Conservation (phyloP, 1,284 basidiomycete genomes). For the Gymnopus androsaceus region DNA sequence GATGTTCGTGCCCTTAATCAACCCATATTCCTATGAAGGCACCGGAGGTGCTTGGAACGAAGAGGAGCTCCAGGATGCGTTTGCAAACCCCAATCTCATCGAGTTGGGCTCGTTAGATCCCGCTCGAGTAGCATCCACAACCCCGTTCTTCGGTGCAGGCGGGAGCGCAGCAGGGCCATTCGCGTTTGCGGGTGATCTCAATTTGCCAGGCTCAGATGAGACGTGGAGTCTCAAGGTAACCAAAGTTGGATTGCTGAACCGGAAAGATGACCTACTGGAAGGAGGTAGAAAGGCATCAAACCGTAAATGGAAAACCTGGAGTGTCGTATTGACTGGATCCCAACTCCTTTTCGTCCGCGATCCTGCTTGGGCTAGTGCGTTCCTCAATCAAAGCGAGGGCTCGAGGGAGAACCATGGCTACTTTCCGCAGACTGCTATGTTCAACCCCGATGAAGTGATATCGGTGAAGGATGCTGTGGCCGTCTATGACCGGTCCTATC, state of each 20-base stretch:
- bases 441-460: slow-evolving; percentile 87
- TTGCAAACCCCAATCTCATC: slow-evolving; percentile 67
- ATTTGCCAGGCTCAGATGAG: slow-evolving; percentile 32
- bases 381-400: slow-evolving; percentile 54
- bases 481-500: slow-evolving; percentile 77
- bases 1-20: slow-evolving; percentile 60
- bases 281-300: slow-evolving; percentile 75
- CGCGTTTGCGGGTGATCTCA: slow-evolving; percentile 22
- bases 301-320: slow-evolving; percentile 90
- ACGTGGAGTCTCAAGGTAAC: slow-evolving; percentile 69
- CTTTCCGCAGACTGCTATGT: slow-evolving; percentile 56
- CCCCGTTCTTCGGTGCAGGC: slow-evolving; percentile 52
- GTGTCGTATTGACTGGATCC: slow-evolving; percentile 85
- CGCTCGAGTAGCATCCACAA: slow-evolving; percentile 39
- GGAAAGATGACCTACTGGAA: slow-evolving; percentile 82
- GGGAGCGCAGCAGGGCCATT: slow-evolving; percentile 34
- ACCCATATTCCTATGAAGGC: slow-evolving; percentile 79
- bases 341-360: slow-evolving; percentile 95
- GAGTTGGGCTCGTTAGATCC: slow-evolving; percentile 50
- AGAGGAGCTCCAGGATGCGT: slow-evolving; percentile 66
- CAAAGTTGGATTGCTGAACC: slow-evolving; percentile 80
- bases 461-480: slow-evolving; percentile 81
- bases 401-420: slow-evolving; percentile 39
- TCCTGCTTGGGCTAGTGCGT: slow-evolving; percentile 60
- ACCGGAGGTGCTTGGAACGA: slow-evolving; percentile 72